Evolutionary conservation across 2,329 filamentous ascomycete species (phyloP), one percentile per base, ranked within the genome.

Genomic region (Cercospora citrullina): DNA sequence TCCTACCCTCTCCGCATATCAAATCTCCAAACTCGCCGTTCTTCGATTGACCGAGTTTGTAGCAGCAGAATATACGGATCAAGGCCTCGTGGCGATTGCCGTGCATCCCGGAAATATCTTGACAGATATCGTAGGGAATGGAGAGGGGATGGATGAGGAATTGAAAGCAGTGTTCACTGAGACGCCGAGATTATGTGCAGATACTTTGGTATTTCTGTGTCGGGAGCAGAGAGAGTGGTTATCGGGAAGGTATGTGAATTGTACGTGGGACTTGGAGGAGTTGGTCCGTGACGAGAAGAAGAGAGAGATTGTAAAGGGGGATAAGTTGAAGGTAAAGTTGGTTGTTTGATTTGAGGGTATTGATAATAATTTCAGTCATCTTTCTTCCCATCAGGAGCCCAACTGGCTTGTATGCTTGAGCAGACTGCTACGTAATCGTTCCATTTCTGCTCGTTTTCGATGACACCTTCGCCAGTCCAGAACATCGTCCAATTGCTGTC

Each of bases 401-500:
- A 84, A 72, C 83, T 86, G 10, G 84, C 81, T 67, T 77, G 77
- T 68, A 86, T 82, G 1, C 76, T 78, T 57, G 75, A 76, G 74
- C 84, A 86, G 26, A 85, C 82, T 60, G 75, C 78, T 4, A 83
- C 79, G 76, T 85, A 85, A 39, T 85, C 83, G 69, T 79, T 75
- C 80, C 83, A 85, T 67, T 79, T 79, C 68, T 73, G 71, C 66
- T 71, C 67, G 58, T 75, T 77, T 64, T 84, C 84, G 58, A 86
- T 81, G 53, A 87, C 81, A 65, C 90, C 83, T 58, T 87, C 87
- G 0, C 87, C 84, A 1, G 95, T 99, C 94, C 95, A 99, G 77
- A 99, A 99, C 93, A 98, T 97, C 3, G 93, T 93, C 95, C 95
- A 99, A 73, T 94, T 90, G 57, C 87, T 91, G n/a, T 87, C 88